phyloP scores from a whole-genome alignment of 2,329 filamentous ascomycete species.

The Nemania bipapillata region DNA sequence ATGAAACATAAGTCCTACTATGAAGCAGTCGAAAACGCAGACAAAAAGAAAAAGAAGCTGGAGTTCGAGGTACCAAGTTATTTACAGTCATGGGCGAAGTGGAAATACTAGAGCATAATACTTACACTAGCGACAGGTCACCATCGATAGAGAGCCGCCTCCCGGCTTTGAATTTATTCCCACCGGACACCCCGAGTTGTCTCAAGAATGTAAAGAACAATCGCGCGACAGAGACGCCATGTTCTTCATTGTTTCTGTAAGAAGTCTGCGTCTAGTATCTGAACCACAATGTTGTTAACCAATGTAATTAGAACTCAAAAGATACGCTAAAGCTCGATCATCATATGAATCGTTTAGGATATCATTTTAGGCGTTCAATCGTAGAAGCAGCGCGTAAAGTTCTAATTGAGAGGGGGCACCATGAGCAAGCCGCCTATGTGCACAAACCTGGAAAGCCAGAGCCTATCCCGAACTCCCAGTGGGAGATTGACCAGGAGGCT shows the following conservation, averaged over 20 bases:
- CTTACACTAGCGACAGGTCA: constrained; percentile 60
- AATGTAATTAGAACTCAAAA: constrained; percentile 49
- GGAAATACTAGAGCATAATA: constrained; percentile 20
- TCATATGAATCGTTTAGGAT: constrained; percentile 69
- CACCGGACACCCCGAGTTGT: constrained; percentile 70
- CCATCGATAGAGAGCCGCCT: constrained; percentile 62
- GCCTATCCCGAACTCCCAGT: constrained; percentile 68
- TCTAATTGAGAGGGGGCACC: constrained; percentile 43
- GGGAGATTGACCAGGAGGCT: constrained; percentile 70
- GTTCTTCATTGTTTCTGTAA: constrained; percentile 74
- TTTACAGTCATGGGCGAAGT: constrained; percentile 22
- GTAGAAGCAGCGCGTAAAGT: constrained; percentile 64
- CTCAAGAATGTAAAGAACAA: constrained; percentile 70
- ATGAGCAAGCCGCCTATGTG: constrained; percentile 45
- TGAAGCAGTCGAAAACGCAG: constrained; percentile 71
- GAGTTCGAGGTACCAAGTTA: constrained; percentile 65
- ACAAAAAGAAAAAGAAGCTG: constrained; percentile 72
- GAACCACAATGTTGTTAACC: constrained; percentile 34
- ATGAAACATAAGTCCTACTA: constrained; percentile 71
- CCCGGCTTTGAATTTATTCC: constrained; percentile 72
- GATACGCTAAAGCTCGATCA: constrained; percentile 56
- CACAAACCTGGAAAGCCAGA: constrained; percentile 58
- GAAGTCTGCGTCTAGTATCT: constrained; percentile 45
- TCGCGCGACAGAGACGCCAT: constrained; percentile 70
- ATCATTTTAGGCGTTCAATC: constrained; percentile 69